Percentiles rank a stretch among this genome's conserved stretches.
phyloP scores from a whole-genome alignment of 2,329 filamentous ascomycete species.

The Talaromyces piceae region DNA sequence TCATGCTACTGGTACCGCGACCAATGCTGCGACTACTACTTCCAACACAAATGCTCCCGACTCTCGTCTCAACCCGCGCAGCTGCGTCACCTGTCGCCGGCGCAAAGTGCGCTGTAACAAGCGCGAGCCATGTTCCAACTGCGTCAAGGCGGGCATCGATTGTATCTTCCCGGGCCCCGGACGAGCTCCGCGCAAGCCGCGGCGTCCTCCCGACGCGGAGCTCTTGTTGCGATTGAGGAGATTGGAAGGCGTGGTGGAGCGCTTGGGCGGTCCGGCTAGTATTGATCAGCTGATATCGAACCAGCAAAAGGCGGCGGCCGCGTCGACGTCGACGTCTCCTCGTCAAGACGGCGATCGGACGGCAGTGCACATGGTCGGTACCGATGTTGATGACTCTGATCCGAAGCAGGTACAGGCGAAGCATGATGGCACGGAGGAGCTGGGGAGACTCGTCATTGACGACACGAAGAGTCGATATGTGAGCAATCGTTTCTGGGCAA shows the following conservation, averaged over 20 bases:
- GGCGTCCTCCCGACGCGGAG: conserved; percentile 53
- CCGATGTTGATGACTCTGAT: conserved; percentile 13
- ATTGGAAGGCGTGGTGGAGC: conserved; percentile 55
- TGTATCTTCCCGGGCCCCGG: conserved; percentile 58
- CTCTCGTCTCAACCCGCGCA: conserved; percentile 29
- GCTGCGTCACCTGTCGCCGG: conserved; percentile 41
- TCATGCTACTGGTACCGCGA: not conserved
- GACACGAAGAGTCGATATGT: conserved; percentile 55
- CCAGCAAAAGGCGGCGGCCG: not conserved
- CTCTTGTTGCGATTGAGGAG: conserved; percentile 50
- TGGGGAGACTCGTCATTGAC: conserved; percentile 53
- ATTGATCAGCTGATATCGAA: conserved; percentile 16
- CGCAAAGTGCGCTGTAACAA: conserved; percentile 45
- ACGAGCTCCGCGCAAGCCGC: conserved; percentile 51
- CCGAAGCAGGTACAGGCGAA: conserved; percentile 16
- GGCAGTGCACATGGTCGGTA: not conserved
- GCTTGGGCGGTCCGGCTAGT: conserved; percentile 43
- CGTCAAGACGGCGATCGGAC: not conserved
- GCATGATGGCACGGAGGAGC: conserved; percentile 34
- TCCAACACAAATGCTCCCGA: too few relatives aligned
- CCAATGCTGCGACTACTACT: too few relatives aligned
- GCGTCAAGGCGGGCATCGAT: conserved; percentile 45
- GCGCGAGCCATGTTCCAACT: conserved; percentile 41
- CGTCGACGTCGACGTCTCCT: not conserved
- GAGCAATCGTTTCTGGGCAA: conserved; percentile 56